A percentile compares a stretch with the other conserved stretches of the same genome.
Evolutionary conservation across 1,284 basidiomycete genomes (phyloP).

Genomic region (Ustilago xerochloae): DNA sequence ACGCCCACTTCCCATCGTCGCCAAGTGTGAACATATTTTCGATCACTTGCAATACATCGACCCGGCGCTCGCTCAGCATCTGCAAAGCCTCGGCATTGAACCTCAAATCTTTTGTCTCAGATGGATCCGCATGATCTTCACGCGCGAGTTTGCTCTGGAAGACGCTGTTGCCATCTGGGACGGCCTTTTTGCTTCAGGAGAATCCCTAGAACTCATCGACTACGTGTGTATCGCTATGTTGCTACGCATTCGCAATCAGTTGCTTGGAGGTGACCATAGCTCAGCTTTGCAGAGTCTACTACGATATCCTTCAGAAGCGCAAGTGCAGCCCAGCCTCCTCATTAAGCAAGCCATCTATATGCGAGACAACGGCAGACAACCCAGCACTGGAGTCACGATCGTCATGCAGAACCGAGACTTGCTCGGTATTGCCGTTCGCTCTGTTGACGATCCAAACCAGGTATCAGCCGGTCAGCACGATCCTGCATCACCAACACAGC

Average conservation of each 20-base stretch:
- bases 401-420: conserved; percentile 54
- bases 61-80: conserved; percentile 51
- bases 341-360: conserved; percentile 51
- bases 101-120: conserved; percentile 63
- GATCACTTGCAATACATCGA: conserved; percentile 45
- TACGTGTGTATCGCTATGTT: conserved; percentile 64
- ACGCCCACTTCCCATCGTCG: conserved; percentile 37
- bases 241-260: conserved; percentile 56
- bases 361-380: conserved; percentile 21
- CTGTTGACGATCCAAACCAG: not conserved
- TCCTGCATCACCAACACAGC: conserved; percentile 5
- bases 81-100: conserved; percentile 58
- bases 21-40: conserved; percentile 42
- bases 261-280: conserved; percentile 55
- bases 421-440: conserved; percentile 27
- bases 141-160: conserved; percentile 54
- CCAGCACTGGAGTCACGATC: conserved; percentile 46
- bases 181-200: conserved; percentile 52
- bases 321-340: conserved; percentile 25
- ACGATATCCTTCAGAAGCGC: conserved; percentile 43
- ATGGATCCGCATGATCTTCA: conserved; percentile 64
- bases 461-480: not conserved
- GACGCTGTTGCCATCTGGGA: conserved; percentile 64
- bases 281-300: conserved; percentile 55
- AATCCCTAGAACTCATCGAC: conserved; percentile 52